Base-by-base conservation (phyloP, 108 stramenopile species). In the Fistulifera pelliculosa region DNA sequence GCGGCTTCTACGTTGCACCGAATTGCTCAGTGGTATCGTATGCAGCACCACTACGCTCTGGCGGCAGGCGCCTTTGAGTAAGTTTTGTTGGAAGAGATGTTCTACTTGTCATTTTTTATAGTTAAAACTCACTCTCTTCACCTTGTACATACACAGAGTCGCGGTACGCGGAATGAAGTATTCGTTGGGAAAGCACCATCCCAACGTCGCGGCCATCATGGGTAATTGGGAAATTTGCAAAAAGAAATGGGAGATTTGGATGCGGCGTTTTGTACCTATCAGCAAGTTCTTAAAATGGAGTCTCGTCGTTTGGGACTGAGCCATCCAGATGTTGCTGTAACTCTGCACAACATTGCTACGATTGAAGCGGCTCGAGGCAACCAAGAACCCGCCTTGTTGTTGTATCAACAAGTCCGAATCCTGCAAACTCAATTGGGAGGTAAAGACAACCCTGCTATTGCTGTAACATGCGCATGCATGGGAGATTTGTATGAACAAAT, bases 281-380 rank as follows among this genome's bases (percentile, higher is more conserved):
- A 86, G 60, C 79, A 86, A 60, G 90, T 88, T n/a, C 56, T 92
- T 19, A 77, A 77, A 5, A 87, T 92, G 16, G 90, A 92, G 69
- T 83, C 84, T 0, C 62, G 75, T 52, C 75, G 82, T n/a, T 71
- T 92, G 5, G 90, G 90, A 16, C 54, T 85, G 13, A 82, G 82
- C 14, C 90, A 92, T 66, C 86, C 90, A 14, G 86, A 87, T 55
- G 86, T 92, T 15, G 79, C 79, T 26, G 76, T 92, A 11, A 83
- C 90, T 12, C 65, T 92, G 25, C 90, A 87, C 73, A 92, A 92
- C 35, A 80, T 92, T 62, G 90, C 86, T 10, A 88, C 86, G 8
- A 88, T 92, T 56, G 90, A 92, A 68, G 85, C 81, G n/a, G 78
- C 80, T 28, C 66, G 86, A 1, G 85, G 86, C 0, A 82, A 85